phyloP scores from a whole-genome alignment of 2,329 filamentous ascomycete genomes.

The Lachnellula willkommii region DNA sequence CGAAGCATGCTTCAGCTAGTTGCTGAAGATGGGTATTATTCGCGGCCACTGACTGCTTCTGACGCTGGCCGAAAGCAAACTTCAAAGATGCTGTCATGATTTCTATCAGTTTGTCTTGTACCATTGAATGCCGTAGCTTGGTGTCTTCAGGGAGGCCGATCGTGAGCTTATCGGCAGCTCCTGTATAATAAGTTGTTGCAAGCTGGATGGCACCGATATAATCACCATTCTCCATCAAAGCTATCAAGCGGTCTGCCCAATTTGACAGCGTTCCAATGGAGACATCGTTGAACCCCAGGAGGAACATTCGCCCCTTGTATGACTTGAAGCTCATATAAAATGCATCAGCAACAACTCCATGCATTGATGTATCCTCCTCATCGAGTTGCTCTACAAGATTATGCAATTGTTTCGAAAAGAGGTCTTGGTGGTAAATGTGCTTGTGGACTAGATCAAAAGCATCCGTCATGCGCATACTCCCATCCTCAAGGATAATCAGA shows the following conservation, averaged over 20 bases:
- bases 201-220: constrained; percentile 87
- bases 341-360: constrained; percentile 92
- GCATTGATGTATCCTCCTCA: constrained; percentile 81
- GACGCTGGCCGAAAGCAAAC: constrained; percentile 71
- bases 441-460: constrained; percentile 88
- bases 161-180: constrained; percentile 87
- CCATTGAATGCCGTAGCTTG: constrained; percentile 67
- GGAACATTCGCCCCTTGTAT: constrained; percentile 89
- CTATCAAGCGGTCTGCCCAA: constrained; percentile 90
- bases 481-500: constrained; percentile 86
- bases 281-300: constrained; percentile 89
- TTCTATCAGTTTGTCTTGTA: constrained; percentile 82
- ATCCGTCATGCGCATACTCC: constrained; percentile 83
- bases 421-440: constrained; percentile 84
- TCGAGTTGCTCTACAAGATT: constrained; percentile 81
- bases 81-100: constrained; percentile 90
- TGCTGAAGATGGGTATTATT: constrained; percentile 57
- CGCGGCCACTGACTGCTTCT: constrained; percentile 40
- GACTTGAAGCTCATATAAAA: constrained; percentile 97
- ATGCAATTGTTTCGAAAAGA: constrained; percentile 84
- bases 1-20: constrained; percentile 76
- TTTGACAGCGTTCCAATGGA: constrained; percentile 90
- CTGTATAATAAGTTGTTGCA: constrained; percentile 87
- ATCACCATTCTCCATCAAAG: constrained; percentile 94
- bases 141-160: constrained; percentile 88